Evolutionary conservation across 805 yeast genomes (phyloP).

Genomic region (Lachancea lanzarotensis): DNA sequence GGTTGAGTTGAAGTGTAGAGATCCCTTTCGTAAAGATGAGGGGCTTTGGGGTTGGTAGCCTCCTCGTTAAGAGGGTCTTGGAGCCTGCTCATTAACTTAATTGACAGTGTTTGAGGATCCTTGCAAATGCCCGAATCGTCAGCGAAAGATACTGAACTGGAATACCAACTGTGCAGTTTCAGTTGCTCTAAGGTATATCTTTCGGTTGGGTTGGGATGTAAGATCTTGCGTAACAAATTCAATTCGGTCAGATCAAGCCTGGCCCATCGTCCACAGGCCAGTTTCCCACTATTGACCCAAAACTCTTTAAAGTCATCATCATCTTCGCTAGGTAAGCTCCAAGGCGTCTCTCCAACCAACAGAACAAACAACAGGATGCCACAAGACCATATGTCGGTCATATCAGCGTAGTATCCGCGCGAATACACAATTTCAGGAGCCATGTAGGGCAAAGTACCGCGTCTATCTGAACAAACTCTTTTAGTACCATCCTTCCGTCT

Average conservation of each 20-base stretch:
- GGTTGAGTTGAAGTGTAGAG: constrained; percentile 43
- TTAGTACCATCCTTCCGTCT: constrained; percentile 43
- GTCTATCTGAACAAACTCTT: constrained; percentile 44
- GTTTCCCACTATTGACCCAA: constrained; percentile 41
- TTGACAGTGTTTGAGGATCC: constrained; percentile 46
- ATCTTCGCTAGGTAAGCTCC: constrained; percentile 56
- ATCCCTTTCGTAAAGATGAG: constrained; percentile 9
- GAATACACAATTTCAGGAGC: constrained; percentile 60
- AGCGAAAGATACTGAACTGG: constrained; percentile 38
- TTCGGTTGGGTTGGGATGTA: constrained; percentile 43
- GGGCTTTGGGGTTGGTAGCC: constrained; percentile 30
- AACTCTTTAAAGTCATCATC: constrained; percentile 44
- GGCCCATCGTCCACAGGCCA: constrained; percentile 48
- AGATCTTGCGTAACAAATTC: constrained; percentile 46
- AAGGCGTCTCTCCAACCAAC: constrained; percentile 60
- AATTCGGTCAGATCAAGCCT: constrained; percentile 43
- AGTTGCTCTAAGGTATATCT: constrained; percentile 40
- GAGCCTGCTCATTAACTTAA: constrained; percentile 44
- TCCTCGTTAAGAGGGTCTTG: constrained; percentile 49
- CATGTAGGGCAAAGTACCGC: constrained; percentile 73
- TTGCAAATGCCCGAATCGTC: constrained; percentile 45
- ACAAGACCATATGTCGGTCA: constrained; percentile 63
- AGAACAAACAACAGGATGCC: constrained; percentile 59
- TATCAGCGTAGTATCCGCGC: constrained; percentile 48
- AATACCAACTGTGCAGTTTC: constrained; percentile 51